Evolutionary conservation across 192 early-diverging fungal genomes (phyloP), one percentile per base, ranked within the genome.

Genomic region (Coemansia sp.): DNA sequence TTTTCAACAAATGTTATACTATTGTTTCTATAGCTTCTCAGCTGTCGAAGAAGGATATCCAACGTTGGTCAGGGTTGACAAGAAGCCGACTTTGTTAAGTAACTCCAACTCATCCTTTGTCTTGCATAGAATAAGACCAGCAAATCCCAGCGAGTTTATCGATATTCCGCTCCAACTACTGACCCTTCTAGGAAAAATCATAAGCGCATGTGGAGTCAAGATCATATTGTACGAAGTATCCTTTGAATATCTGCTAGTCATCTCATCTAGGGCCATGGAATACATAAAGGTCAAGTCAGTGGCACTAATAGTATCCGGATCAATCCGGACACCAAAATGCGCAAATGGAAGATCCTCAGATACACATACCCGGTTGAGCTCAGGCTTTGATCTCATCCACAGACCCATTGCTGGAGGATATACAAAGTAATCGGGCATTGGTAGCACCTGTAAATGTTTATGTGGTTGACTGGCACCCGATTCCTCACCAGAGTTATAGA

Each of bases 101-200:
- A 72, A 24, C 14, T 63, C 68, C 35, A 81, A 45, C 34, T 80
- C 72, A 4, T 70, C 67, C 22, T 50, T 65, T 2, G 64, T 53
- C 52, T 84, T 86, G 50, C 64, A 71, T 29, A 86, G 55, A 52
- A 86, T 32, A 53, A 82, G 58, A 0, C 85, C 85, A 6, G 82
- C 83, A 65, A 81, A 81, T n/a, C 81, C 85, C 13, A 87, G 75
- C 11, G 80, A 81, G 54, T 87, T 87, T 14, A 87, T 61, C 14
- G 72, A 69, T 32, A 87, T 59, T 1, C 62, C 63, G 2, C 50
- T 43, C 74, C 55, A 68, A 55, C 38, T 50, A 24, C 53, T 66
- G 9, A 45, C 42, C 18, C 60, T 37, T 20, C 83, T 53, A 18
- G 85, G 85, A 22, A 87, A 77, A 37, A 80, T 45, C 38, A 87